Evolutionary conservation across 305 asterid species (phyloP), one percentile per base, ranked within the genome.

Genomic region (Ajuga reptans): DNA sequence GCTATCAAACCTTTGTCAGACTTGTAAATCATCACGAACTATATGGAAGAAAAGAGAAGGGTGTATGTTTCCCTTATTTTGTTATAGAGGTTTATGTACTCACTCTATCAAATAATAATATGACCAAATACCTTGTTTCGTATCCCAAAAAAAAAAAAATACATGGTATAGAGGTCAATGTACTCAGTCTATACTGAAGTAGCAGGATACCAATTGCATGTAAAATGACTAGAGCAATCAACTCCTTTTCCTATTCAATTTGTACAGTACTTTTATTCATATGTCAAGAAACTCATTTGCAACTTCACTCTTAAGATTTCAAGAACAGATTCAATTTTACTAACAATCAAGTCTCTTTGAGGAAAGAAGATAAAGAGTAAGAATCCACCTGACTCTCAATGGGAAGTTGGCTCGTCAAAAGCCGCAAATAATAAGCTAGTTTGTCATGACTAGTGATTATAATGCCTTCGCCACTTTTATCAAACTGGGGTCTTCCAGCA

Each of bases 401-500:
- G 66, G 99, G 99, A 56, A 94, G 97, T 73, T 94, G 99, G 79
- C 96, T 85, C 5, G 97, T 94, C 79, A 94, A 70, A 64, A 94
- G 96, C 60, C 97, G 87, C 78, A 94, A 82, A 80, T 94, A 94
- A 80, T 87, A 88, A 21, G 97, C 88, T 75, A 94, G 77, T 73
- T 94, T 91, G 53, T 91, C 96, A 64, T 94, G 97, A 66, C 78
- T 69, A 21, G 99, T 94, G 77, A 94, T 85, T 81, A 94, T 94
- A 79, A 91, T 87, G 78, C 99, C 99, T 91, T 94, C 99, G 69
- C 99, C 99, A 81, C 97, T 91, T 84, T 84, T 91, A 75, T 94
- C 99, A 81, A 94, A 94, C 73, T 94, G 99, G 21, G 99, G 99
- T 76, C 99, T 91, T 60, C 99, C 99, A 76, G 99, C 99, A 83